Evolutionary conservation across 106 monocot genomes (phyloP), one percentile per base, ranked within the genome.

Genomic region (Platanthera guangdongensis): DNA sequence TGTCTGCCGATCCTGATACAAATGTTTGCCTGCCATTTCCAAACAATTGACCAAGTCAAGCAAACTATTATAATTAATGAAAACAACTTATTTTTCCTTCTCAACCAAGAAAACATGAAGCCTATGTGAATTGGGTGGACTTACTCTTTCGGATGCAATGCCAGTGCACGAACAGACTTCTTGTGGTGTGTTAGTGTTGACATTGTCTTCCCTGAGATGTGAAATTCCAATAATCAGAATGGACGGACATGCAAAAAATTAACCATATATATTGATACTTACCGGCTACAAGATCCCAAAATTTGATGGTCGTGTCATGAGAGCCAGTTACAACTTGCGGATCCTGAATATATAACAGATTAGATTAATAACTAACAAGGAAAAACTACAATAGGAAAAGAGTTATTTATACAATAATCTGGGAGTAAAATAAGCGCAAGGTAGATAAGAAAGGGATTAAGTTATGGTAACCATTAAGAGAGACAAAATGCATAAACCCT

Each of bases 251-350:
- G 32, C 14, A 59, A 15, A 46, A 46, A 6, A 75, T 47, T 73
- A 59, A 50, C 21, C 39, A 32, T 12, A 30, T 28, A 46, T 64
- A 50, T 6, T 28, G n/a, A 81, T 59, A 80, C 69, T 83, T 70
- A 99, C 97, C 97, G 79, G 97, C 97, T 18, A 85, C 92, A 81
- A 99, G 88, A 77, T 99, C 97, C 97, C 97, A 99, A 81, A 99
- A 85, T 78, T 94, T 99, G 19, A 99, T 99, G 49, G 97, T 99
- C 18, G 92, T 83, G 75, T 99, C 97, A 88, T 99, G 97, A 73
- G 97, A 99, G 45, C 97, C 97, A 71, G 97, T 99, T 54, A 99
- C 89, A 75, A 99, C 97, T 73, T 99, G 94, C 51, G 97, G 97
- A 83, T 99, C 94, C 97, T 99, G 89, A 91, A 87, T 82, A 83